These are phyloP conservation scores for Talinum fruticosum DNA, from an alignment of 148 eudicot species.

Conservation along the genomic window DNA sequence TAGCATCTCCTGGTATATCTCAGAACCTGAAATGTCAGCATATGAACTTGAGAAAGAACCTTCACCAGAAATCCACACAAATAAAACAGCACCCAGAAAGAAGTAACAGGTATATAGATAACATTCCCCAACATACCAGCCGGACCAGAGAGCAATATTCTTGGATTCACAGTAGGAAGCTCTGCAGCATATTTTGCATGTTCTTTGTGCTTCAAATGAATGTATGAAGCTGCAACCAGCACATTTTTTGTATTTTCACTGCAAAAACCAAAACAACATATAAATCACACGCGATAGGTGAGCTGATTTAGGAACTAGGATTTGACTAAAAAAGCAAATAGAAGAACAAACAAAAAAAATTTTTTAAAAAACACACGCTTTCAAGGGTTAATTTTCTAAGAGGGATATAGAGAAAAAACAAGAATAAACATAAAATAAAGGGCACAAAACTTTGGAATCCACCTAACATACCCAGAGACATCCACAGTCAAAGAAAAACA, in stretches of 20 bases:
- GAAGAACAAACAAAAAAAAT: no score
- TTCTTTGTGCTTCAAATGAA: constrained; percentile 79
- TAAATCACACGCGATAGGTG: not conserved
- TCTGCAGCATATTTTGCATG: constrained; percentile 77
- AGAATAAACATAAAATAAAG: not conserved
- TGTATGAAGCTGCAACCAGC: constrained; percentile 83
- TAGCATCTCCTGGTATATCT: constrained; percentile 93
- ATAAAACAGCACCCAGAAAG: not conserved
- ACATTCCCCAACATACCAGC: constrained; percentile 49
- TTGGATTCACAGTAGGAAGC: constrained; percentile 78
- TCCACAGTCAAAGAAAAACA: not conserved
- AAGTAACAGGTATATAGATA: not conserved
- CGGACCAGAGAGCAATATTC: constrained; percentile 94
- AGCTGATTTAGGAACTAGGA: not conserved
- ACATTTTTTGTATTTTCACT: constrained; percentile 88
- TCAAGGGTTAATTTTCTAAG: not conserved
- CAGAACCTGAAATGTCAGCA: constrained; percentile 59
- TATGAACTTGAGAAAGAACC: constrained; percentile 16
- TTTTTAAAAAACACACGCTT: no score
- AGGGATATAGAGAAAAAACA: not conserved
- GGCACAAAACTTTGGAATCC: not conserved
- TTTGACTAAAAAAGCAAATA: not conserved
- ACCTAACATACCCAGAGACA: not conserved
- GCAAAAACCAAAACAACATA: constrained; percentile 30
- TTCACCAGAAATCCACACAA: constrained; percentile 4